Percentiles rank a stretch among this genome's conserved stretches.
phyloP scores from a whole-genome alignment of 768 basidiomycete genomes.

The Gymnopilus junonius region DNA sequence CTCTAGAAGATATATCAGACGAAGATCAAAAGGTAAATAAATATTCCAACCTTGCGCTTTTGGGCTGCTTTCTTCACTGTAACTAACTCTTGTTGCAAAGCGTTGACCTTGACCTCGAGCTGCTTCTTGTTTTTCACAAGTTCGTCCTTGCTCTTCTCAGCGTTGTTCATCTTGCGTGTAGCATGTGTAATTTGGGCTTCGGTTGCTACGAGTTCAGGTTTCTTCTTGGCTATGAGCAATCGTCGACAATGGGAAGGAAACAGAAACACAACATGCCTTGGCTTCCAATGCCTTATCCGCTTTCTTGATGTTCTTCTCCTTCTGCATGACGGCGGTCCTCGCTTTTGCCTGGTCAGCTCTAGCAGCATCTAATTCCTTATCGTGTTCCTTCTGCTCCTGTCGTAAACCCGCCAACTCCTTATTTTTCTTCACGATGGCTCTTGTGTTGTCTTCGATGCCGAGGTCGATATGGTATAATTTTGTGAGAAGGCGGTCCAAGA shows the following conservation, averaged over 20 bases:
- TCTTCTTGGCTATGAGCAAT: conserved; percentile 44
- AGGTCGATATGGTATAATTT: conserved; percentile 90
- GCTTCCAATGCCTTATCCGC: conserved; percentile 87
- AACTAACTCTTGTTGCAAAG: conserved; percentile 66
- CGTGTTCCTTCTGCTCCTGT: conserved; percentile 69
- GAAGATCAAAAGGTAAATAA: neutral
- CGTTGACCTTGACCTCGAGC: conserved; percentile 52
- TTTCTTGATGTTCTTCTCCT: conserved; percentile 88
- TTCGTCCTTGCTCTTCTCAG: conserved; percentile 62
- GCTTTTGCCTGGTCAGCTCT: conserved; percentile 82
- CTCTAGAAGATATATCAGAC: conserved; percentile 46
- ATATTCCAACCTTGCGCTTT: conserved; percentile 71
- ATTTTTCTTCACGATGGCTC: conserved; percentile 74
- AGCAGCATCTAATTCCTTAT: conserved; percentile 72
- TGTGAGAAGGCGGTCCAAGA: conserved; percentile 83
- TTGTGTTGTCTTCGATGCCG: conserved; percentile 73
- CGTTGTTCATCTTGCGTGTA: conserved; percentile 75
- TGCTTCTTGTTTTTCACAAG: conserved; percentile 58
- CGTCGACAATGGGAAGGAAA: neutral
- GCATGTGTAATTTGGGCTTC: conserved; percentile 92
- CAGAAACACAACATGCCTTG: conserved; percentile 61
- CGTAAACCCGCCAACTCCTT: conserved; percentile 70
- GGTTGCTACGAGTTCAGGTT: conserved; percentile 80
- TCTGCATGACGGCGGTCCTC: conserved; percentile 74
- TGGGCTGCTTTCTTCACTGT: conserved; percentile 72